Percentiles rank a stretch among this genome's conserved stretches.
Conservation (phyloP, 208 protist genomes). For the Porcisia hertigi region DNA sequence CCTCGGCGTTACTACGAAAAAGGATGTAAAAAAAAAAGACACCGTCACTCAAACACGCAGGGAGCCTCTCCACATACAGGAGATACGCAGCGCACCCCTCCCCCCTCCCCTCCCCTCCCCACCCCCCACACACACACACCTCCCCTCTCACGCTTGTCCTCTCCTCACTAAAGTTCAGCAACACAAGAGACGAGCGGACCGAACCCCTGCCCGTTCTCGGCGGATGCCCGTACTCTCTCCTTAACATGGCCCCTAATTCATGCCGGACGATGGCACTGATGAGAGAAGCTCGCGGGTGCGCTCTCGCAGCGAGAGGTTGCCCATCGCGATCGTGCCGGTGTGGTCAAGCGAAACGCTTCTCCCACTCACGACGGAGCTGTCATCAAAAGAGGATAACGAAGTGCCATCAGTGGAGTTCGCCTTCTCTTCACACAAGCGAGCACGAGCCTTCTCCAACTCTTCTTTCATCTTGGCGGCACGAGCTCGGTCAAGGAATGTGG, state of each 20-base stretch:
- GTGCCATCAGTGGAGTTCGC: background rate
- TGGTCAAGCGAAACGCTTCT: slow-evolving; percentile 13
- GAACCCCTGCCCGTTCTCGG: too few relatives aligned
- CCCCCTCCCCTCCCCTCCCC: background rate
- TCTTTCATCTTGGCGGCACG: slow-evolving; percentile 69
- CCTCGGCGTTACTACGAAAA: too few relatives aligned
- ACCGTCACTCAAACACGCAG: background rate
- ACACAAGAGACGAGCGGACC: too few relatives aligned
- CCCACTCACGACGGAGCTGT: slow-evolving; percentile 5
- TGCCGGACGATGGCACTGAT: slow-evolving; percentile 16
- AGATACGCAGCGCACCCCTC: background rate
- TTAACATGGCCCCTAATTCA: slow-evolving; percentile 6
- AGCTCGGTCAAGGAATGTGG: slow-evolving; percentile 63
- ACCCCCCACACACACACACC: background rate
- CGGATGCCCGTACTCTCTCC: background rate
- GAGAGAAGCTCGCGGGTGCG: slow-evolving; percentile 34
- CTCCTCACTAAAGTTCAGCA: too few relatives aligned
- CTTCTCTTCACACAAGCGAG: slow-evolving; percentile 38
- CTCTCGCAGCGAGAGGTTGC: slow-evolving; percentile 28
- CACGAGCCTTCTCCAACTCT: slow-evolving; percentile 52
- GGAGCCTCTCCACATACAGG: background rate
- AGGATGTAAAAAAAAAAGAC: background rate
- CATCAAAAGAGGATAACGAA: slow-evolving; percentile 13
- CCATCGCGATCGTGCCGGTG: slow-evolving; percentile 6
- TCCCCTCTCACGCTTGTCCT: background rate